These are phyloP conservation scores for Ilyonectria sp. DNA, from an alignment of 2,329 filamentous ascomycete species.

Conservation along the genomic window DNA sequence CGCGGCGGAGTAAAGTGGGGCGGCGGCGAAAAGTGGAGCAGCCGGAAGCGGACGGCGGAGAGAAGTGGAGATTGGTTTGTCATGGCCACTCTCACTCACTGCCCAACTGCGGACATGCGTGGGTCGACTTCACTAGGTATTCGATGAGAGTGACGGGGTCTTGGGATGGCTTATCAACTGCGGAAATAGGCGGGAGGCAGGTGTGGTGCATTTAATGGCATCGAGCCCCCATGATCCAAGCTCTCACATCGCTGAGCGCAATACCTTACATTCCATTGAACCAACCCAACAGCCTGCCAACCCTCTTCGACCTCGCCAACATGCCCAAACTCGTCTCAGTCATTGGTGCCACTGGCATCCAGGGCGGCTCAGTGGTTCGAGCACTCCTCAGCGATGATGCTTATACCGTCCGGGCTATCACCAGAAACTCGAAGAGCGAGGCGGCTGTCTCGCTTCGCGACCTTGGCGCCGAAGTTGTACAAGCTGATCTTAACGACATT, in stretches of 20 bases:
- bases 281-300: not conserved
- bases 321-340: conserved; percentile 52
- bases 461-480: conserved; percentile 55
- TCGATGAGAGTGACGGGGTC: not conserved
- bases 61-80: not conserved
- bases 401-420: conserved; percentile 57
- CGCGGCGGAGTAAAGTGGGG: not conserved
- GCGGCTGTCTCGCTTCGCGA: conserved; percentile 49
- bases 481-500: conserved; percentile 49
- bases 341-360: conserved; percentile 58
- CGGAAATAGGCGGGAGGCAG: no score
- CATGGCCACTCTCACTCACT: not conserved
- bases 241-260: not conserved
- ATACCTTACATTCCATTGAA: not conserved
- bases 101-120: not conserved
- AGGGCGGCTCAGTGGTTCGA: conserved; percentile 59
- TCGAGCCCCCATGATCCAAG: not conserved
- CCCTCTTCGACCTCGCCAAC: conserved; percentile 37
- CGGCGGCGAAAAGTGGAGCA: not conserved
- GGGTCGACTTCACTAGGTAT: not conserved
- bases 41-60: not conserved
- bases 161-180: not conserved
- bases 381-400: conserved; percentile 56
- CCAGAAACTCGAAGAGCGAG: conserved; percentile 51
- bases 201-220: not conserved